Evolutionary conservation across 179 eudicot genomes (phyloP).

Genomic region (Beta lomatogona): DNA sequence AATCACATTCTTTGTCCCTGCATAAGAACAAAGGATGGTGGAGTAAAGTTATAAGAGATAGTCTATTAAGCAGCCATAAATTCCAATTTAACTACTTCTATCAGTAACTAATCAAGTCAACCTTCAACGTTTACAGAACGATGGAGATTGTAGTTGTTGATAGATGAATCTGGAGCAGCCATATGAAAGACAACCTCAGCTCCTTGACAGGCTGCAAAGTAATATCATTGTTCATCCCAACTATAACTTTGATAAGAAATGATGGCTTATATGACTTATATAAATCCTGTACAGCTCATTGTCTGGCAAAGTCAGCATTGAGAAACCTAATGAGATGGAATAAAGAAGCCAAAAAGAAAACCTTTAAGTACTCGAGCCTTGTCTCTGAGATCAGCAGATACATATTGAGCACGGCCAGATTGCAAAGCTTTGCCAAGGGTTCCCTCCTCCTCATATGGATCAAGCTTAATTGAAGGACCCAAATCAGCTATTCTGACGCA

Average conservation of each 20-base stretch:
- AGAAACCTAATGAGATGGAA: not conserved
- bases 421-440: constrained; percentile 65
- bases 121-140: constrained; percentile 49
- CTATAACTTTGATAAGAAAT: not conserved
- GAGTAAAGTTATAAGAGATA: no score
- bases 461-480: constrained; percentile 58
- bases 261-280: not conserved
- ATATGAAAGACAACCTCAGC: constrained; percentile 84
- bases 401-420: constrained; percentile 66
- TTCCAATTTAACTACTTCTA: constrained; percentile 2
- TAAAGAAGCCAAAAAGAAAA: constrained; percentile 15
- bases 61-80: not conserved
- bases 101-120: constrained; percentile 10
- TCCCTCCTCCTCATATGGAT: constrained; percentile 69
- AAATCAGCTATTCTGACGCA: constrained; percentile 76
- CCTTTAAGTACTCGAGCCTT: constrained; percentile 78
- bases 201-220: constrained; percentile 65
- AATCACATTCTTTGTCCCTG: constrained; percentile 84
- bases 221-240: not conserved
- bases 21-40: not conserved
- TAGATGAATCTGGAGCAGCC: constrained; percentile 89
- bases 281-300: not conserved
- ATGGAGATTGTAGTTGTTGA: constrained; percentile 76
- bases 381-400: constrained; percentile 67
- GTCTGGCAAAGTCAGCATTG: no score